A percentile compares a stretch with the other conserved stretches of the same genome.
These are phyloP conservation scores for Ricinus communis DNA, from an alignment of 345 rosid species.

Conservation along the genomic window DNA sequence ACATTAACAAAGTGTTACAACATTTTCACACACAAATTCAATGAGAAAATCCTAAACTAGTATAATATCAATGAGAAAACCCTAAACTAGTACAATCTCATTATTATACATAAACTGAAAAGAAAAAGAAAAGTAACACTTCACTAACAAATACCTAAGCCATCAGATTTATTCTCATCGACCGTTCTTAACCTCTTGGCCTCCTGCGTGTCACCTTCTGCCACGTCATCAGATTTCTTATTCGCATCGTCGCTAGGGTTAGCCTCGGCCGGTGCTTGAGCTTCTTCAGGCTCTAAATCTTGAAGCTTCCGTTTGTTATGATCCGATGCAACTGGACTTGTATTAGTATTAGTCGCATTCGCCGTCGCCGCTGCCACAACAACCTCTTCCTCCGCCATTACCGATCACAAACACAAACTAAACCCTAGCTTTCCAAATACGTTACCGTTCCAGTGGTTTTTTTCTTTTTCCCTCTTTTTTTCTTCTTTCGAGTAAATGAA, in stretches of 20 bases:
- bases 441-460: too few species aligned
- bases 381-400: slow-evolving; percentile 69
- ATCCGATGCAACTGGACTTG: slow-evolving; percentile 40
- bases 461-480: too few species aligned
- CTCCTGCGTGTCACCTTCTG: slow-evolving; percentile 37
- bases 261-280: not conserved
- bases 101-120: not conserved
- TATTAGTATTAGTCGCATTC: not conserved
- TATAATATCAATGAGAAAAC: not conserved
- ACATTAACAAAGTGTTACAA: not conserved
- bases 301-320: slow-evolving; percentile 82
- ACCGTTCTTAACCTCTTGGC: slow-evolving; percentile 57
- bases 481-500: too few species aligned
- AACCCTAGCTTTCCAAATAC: not conserved
- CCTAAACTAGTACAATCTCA: not conserved
- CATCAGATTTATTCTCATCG: slow-evolving; percentile 41
- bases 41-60: too few species aligned
- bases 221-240: slow-evolving; percentile 18
- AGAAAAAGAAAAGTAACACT: not conserved
- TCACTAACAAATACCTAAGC: slow-evolving; percentile 38
- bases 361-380: slow-evolving; percentile 26
- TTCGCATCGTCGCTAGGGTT: slow-evolving; percentile 21
- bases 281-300: slow-evolving; percentile 41
- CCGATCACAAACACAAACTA: not conserved
- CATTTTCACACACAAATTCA: too few species aligned